A percentile compares a stretch with the other conserved stretches of the same genome.
phyloP scores from a whole-genome alignment of 2,329 filamentous ascomycete species.

The Talaromyces sp. region DNA sequence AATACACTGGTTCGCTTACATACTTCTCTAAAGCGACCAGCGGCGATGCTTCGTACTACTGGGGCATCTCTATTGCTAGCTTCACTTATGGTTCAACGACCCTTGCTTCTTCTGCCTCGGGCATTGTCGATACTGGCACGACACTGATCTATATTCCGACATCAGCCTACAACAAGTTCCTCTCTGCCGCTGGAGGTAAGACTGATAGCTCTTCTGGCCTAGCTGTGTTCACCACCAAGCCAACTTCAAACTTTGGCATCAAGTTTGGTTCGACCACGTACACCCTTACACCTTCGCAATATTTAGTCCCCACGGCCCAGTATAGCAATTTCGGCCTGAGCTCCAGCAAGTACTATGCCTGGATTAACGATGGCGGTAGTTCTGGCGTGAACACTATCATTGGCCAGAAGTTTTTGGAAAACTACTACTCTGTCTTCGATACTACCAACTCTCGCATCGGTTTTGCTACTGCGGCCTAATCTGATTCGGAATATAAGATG shows the following conservation, averaged over 20 bases:
- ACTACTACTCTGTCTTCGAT: constrained; percentile 12
- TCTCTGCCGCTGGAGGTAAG: constrained; percentile 6
- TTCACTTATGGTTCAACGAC: constrained; percentile 11
- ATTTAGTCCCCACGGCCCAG: constrained; percentile 9
- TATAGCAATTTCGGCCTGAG: constrained; percentile 2
- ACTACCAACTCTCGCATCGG: constrained; percentile 12
- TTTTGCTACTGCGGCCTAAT: constrained; percentile 9
- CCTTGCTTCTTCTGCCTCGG: constrained; percentile 2
- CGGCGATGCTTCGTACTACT: constrained; percentile 9
- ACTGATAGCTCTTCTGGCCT: constrained; percentile 5
- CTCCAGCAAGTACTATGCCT: constrained; percentile 13
- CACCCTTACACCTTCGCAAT: constrained; percentile 6
- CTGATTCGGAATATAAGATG: background rate
- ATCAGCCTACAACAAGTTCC: constrained; percentile 9
- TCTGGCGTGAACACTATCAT: constrained; percentile 11
- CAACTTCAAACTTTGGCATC: constrained; percentile 11
- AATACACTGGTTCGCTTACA: constrained; percentile 4
- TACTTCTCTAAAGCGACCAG: constrained; percentile 1
- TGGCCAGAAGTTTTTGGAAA: constrained; percentile 14
- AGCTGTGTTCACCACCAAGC: constrained; percentile 5
- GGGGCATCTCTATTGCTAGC: constrained; percentile 10
- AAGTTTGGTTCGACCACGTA: constrained; percentile 12
- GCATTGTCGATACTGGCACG: constrained; percentile 14
- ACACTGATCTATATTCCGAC: constrained; percentile 13
- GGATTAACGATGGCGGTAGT: constrained; percentile 13